Evolutionary conservation across 1,284 basidiomycete species (phyloP), one percentile per base, ranked within the genome.

Genomic region (Cryptococcus hybrid): DNA sequence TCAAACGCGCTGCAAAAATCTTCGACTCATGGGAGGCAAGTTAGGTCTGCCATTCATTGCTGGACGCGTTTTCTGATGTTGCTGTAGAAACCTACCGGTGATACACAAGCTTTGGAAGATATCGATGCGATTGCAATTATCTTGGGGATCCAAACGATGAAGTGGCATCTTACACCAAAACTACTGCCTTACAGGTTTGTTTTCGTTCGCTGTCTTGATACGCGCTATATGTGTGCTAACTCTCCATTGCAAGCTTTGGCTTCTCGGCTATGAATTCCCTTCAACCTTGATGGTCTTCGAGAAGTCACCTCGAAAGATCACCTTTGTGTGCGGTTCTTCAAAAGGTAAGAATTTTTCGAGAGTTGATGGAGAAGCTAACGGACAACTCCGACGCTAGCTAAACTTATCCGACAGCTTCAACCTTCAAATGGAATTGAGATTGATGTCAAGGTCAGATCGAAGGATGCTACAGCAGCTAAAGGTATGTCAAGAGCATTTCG

Each of bases 261-360:
- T 98, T 7, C 84, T 98, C 38, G 95, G 93, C 30, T 98, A 93
- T 76, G 95, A 98, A 76, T 98, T 98, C 71, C 94, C 94, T 0
- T 92, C 92, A 0, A 97, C 94, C 0, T 81, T 98, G 46, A 84
- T 94, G 57, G 79, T 95, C 39, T 88, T 98, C 65, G 84, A 88
- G 65, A 66, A 68, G 55, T 59, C 67, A n/a, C 63, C 66, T n/a
- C 62, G 66, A 34, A 88, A 85, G 68, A 79, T 97, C 36, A 83
- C 82, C 36, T 88, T 97, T 56, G 80, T 97, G 44, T 93, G 90
- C 64, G 95, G 92, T 18, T 84, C 88, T 3, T 89, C 88, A 38
- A 97, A 98, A 84, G 90, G 92, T 92, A 38, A 56, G 78, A 68
- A 8, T 2, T 42, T 42, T 30, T 24, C 35, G 30, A 11, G 54